Percentiles rank a stretch among this genome's conserved stretches.
Conservation (phyloP, 495 filamentous ascomycete species). For the Cairneyella variabilis region DNA sequence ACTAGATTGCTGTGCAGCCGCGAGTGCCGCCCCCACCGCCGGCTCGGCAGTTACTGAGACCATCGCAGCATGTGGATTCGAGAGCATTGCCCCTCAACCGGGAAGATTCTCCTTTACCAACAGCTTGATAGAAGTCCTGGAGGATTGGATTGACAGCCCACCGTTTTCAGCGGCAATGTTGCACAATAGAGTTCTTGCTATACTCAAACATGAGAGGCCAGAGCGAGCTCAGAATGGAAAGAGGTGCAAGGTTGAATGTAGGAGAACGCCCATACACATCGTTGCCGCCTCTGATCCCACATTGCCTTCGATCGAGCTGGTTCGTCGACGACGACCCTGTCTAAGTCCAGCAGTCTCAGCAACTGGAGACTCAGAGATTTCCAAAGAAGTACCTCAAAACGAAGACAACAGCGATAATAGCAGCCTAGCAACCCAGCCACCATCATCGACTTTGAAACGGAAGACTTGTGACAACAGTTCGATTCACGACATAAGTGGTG, state of each 20-base stretch:
- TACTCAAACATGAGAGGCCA: constrained; percentile 46
- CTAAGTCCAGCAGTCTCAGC: too few species aligned
- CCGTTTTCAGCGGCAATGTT: constrained; percentile 50
- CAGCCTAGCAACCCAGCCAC: too few species aligned
- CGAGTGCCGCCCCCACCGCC: constrained; percentile 45
- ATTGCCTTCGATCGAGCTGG: constrained; percentile 18
- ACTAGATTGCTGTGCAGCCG: constrained; percentile 52
- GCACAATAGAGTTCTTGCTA: constrained; percentile 46
- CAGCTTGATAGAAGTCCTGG: constrained; percentile 45
- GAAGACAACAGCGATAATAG: too few species aligned
- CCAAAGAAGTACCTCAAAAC: too few species aligned
- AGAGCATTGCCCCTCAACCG: constrained; percentile 46
- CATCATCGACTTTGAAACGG: too few species aligned
- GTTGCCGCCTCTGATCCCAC: constrained; percentile 50
- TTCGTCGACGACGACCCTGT: too few species aligned
- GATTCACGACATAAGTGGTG: too few species aligned
- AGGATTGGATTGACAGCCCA: constrained; percentile 41
- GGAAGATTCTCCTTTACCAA: constrained; percentile 49
- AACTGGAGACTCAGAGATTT: too few species aligned
- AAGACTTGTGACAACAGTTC: too few species aligned
- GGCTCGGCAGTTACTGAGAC: constrained; percentile 48
- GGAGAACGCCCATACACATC: constrained; percentile 47
- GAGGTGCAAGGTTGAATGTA: constrained; percentile 44
- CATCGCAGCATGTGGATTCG: constrained; percentile 50
- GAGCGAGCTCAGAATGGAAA: constrained; percentile 42